Evolutionary conservation across 2,329 filamentous ascomycete genomes (phyloP).

Genomic region (Colletotrichum endophyticum): DNA sequence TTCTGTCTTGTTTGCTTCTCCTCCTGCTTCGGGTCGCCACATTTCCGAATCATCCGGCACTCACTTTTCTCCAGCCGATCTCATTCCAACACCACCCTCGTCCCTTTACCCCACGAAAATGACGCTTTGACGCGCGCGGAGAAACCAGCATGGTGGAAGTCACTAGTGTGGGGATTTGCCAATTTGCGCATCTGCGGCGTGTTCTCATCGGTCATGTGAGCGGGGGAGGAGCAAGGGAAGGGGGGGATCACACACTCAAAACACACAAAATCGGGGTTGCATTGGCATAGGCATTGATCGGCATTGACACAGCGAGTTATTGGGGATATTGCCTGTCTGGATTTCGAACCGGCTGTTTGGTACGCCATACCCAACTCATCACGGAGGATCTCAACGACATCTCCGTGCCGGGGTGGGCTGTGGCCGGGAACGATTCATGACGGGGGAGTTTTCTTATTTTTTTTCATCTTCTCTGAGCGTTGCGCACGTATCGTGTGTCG

Average conservation of each 20-base stretch:
- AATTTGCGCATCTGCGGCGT: slow-evolving; percentile 2
- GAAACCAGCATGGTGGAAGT: not conserved
- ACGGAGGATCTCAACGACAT: not conserved
- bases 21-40: not conserved
- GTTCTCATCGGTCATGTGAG: slow-evolving; percentile 9
- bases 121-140: not conserved
- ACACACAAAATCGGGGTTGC: slow-evolving; percentile 13
- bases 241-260: not conserved
- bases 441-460: not conserved
- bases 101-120: not conserved
- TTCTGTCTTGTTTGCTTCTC: not conserved
- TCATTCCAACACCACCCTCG: not conserved
- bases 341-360: not conserved
- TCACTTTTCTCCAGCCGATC: not conserved
- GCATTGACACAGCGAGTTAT: slow-evolving; percentile 15
- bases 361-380: slow-evolving; percentile 11
- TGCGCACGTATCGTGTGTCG: not conserved
- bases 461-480: not conserved
- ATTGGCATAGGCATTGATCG: slow-evolving; percentile 16
- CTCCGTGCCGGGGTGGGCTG: not conserved
- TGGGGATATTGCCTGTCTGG: not conserved
- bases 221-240: not conserved
- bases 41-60: slow-evolving; percentile 3
- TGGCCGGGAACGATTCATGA: not conserved
- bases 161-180: not conserved